Evolutionary conservation across 805 yeast genomes (phyloP).

Genomic region (Ogataea thermomethanolica): DNA sequence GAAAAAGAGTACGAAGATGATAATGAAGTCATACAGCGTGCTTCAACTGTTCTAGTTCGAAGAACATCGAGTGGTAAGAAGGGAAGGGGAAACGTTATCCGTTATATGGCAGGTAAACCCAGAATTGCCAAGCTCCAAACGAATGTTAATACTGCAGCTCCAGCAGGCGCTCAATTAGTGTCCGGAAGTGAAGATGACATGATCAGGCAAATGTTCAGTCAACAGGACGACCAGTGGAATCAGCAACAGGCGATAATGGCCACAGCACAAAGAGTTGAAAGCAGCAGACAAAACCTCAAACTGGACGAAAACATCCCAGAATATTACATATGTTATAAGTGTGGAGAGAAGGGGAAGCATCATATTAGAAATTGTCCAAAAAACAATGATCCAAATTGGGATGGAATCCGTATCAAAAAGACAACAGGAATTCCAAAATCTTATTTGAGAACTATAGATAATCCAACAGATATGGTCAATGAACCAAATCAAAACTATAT

Average conservation of each 20-base stretch:
- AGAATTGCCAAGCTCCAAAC: slow-evolving; percentile 32
- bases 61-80: slow-evolving; percentile 64
- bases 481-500: slow-evolving; percentile 56
- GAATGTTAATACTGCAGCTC: slow-evolving; percentile 17
- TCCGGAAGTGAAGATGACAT: slow-evolving; percentile 71
- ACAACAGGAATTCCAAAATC: slow-evolving; percentile 98
- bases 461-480: slow-evolving; percentile 59
- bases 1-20: slow-evolving; percentile 74
- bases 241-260: slow-evolving; percentile 91
- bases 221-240: slow-evolving; percentile 92
- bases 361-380: slow-evolving; percentile 97
- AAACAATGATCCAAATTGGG: slow-evolving; percentile 87
- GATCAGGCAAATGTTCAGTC: slow-evolving; percentile 86
- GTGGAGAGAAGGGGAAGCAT: slow-evolving; percentile 90
- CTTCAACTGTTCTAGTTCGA: slow-evolving; percentile 76
- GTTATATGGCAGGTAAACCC: slow-evolving; percentile 75
- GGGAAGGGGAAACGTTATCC: slow-evolving; percentile 55
- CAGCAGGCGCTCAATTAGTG: slow-evolving; percentile 14
- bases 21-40: slow-evolving; percentile 85
- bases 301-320: slow-evolving; percentile 86
- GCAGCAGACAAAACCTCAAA: slow-evolving; percentile 27
- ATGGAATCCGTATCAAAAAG: slow-evolving; percentile 83
- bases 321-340: slow-evolving; percentile 92
- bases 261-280: slow-evolving; percentile 66
- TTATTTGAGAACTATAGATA: slow-evolving; percentile 80